Percentiles rank a stretch among this genome's conserved stretches.
Conservation (phyloP, 2,329 filamentous ascomycete genomes). For the Bretziella fagacearum region DNA sequence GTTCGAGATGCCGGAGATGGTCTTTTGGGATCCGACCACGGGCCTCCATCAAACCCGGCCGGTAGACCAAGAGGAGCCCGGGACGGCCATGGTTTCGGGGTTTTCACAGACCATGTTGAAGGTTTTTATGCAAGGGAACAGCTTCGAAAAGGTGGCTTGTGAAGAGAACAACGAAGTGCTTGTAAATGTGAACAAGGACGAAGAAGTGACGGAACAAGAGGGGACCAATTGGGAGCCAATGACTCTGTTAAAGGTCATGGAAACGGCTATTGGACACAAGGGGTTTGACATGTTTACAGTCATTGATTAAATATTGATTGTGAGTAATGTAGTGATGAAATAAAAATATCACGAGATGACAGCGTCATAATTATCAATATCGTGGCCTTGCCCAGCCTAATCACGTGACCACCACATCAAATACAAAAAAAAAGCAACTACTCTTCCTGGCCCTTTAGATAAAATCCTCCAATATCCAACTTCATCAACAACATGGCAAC, state of each 20-base stretch:
- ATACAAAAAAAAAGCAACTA: too few species aligned
- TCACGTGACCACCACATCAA: too few species aligned
- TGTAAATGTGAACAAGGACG: conserved; percentile 16
- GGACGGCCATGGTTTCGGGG: conserved; percentile 34
- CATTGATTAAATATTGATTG: conserved; percentile 37
- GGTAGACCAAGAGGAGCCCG: conserved; percentile 27
- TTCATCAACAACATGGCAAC: conserved; percentile 51
- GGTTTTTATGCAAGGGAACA: conserved; percentile 35
- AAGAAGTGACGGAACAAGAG: conserved; percentile 18
- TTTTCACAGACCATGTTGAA: conserved; percentile 42
- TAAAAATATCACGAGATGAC: too few species aligned
- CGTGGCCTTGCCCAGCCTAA: too few species aligned
- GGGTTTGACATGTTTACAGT: conserved; percentile 39
- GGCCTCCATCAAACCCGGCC: too few species aligned
- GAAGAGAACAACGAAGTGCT: conserved; percentile 18
- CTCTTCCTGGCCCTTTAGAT: too few species aligned
- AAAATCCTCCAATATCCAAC: too few species aligned
- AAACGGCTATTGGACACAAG: conserved; percentile 34
- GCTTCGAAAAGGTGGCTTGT: conserved; percentile 27
- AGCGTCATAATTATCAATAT: too few species aligned
- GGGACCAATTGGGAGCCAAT: conserved; percentile 20
- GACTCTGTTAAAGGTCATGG: conserved; percentile 29
- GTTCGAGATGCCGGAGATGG: conserved; percentile 40
- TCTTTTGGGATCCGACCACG: conserved; percentile 47
- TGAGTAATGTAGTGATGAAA: too few species aligned